Evolutionary conservation across 225 moss, liverwort and hornwort genomes (phyloP).

Genomic region (Neckera pumila): DNA sequence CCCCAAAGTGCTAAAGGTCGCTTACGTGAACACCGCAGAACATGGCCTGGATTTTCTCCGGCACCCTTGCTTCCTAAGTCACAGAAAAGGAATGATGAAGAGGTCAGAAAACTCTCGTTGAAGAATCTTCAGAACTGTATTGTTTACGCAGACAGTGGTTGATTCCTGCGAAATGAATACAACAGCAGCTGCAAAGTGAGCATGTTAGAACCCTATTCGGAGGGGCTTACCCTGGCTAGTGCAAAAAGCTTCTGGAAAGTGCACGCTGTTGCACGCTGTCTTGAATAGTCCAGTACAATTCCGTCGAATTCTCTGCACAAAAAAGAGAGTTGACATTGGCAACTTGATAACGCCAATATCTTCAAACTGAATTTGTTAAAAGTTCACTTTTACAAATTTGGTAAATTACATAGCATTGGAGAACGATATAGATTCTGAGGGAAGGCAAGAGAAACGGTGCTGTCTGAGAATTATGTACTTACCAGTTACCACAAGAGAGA

Average conservation of each 20-base stretch:
- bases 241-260: conserved; percentile 73
- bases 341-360: neutral
- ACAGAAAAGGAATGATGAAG: neutral
- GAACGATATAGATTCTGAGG: neutral
- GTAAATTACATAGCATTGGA: neutral
- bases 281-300: conserved; percentile 77
- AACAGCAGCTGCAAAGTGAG: neutral
- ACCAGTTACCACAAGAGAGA: neutral
- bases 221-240: conserved; percentile 54
- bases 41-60: conserved; percentile 83
- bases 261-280: conserved; percentile 70
- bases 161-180: neutral
- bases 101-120: neutral
- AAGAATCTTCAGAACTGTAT: neutral
- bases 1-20: neutral
- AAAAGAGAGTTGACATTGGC: neutral
- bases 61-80: conserved; percentile 66
- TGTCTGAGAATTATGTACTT: neutral
- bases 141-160: neutral
- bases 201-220: neutral
- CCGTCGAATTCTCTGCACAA: conserved; percentile 78
- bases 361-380: neutral
- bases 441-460: neutral
- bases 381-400: neutral
- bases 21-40: conserved; percentile 81